These are phyloP conservation scores for Aspergillus amoenus DNA, from an alignment of 2,329 filamentous ascomycete species.

Conservation along the genomic window DNA sequence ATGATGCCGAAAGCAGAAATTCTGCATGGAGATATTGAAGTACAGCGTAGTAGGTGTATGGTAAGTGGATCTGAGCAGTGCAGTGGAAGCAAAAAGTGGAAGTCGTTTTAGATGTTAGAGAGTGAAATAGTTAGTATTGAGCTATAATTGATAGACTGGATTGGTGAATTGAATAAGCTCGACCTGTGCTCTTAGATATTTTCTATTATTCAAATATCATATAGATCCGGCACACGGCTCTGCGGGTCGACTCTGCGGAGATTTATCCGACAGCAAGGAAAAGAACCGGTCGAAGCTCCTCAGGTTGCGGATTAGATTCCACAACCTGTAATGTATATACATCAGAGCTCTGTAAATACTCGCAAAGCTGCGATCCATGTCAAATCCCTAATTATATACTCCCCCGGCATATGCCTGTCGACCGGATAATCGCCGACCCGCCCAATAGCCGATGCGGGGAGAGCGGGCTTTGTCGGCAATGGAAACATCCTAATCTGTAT, in stretches of 20 bases:
- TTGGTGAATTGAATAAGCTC: not conserved
- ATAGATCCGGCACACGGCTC: not conserved
- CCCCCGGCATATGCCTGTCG: not conserved
- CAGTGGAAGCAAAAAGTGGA: not conserved
- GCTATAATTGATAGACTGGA: not conserved
- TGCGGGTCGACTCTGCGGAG: too few relatives aligned
- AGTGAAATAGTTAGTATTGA: not conserved
- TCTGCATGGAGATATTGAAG: not conserved
- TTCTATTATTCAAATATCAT: not conserved
- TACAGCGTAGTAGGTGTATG: not conserved
- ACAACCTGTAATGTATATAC: too few relatives aligned
- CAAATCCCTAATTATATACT: not conserved
- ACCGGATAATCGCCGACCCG: conserved; percentile 6
- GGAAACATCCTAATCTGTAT: conserved; percentile 7
- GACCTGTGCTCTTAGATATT: too few relatives aligned
- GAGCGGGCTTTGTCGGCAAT: conserved; percentile 11
- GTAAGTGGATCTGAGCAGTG: not conserved
- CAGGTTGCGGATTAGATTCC: too few relatives aligned
- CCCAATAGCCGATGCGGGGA: conserved; percentile 6
- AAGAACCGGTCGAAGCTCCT: too few relatives aligned
- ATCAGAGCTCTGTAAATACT: too few relatives aligned
- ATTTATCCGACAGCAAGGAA: too few relatives aligned
- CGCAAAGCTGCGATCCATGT: not conserved
- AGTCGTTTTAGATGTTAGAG: not conserved
- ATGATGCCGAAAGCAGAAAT: not conserved